These are phyloP conservation scores for Bolboschoenoplectus hybrid DNA, from an alignment of 202 grass and related monocot species.

Conservation along the genomic window DNA sequence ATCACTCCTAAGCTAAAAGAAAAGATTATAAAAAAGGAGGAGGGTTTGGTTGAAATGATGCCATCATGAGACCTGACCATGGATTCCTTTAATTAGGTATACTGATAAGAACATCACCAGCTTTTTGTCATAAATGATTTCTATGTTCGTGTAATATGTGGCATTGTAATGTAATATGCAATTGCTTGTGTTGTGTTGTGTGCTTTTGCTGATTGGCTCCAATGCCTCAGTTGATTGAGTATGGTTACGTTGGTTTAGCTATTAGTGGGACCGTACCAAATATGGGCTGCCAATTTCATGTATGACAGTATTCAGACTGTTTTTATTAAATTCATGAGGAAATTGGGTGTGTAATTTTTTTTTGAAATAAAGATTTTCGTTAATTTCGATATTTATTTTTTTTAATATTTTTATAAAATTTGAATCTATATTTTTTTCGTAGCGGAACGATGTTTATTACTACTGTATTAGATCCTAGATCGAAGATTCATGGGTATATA, in stretches of 20 bases:
- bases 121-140: background rate
- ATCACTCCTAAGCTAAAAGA: background rate
- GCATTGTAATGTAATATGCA: background rate
- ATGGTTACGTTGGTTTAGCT: background rate
- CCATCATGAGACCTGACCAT: background rate
- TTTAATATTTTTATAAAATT: too few species aligned
- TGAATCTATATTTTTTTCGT: too few species aligned
- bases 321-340: too few species aligned
- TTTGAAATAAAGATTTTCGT: too few species aligned
- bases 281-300: background rate
- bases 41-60: background rate
- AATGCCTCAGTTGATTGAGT: background rate
- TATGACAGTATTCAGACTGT: background rate
- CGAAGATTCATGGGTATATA: too few species aligned
- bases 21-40: background rate
- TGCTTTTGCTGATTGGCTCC: background rate
- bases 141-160: background rate
- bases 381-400: too few species aligned
- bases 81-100: conserved; percentile 27
- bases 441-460: too few species aligned
- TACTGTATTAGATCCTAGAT: too few species aligned
- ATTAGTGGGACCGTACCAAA: conserved; percentile 4
- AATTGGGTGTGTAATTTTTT: too few species aligned
- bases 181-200: background rate
- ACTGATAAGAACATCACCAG: background rate